A percentile compares a stretch with the other conserved stretches of the same genome.
Conservation (phyloP, 106 monocot genomes). For the Acorus gramineus region DNA sequence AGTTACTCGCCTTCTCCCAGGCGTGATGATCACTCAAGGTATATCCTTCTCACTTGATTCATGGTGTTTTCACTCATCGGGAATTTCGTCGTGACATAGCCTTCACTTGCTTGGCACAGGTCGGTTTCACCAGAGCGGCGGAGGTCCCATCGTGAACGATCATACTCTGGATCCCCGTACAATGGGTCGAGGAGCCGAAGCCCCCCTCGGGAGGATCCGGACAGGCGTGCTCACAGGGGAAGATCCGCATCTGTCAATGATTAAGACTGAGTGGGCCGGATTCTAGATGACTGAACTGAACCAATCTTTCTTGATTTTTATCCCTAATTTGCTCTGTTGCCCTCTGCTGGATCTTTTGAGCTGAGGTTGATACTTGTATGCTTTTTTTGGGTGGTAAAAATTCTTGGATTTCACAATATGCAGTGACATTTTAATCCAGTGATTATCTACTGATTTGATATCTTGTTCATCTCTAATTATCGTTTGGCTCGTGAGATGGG, state of each 20-base stretch:
- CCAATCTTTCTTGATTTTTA: too few relatives aligned
- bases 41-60: not conserved
- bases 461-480: too few relatives aligned
- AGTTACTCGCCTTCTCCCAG: conserved; percentile 25
- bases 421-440: too few relatives aligned
- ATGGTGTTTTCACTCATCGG: not conserved
- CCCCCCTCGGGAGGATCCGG: conserved; percentile 12
- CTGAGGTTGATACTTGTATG: too few relatives aligned
- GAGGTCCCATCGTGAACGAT: conserved; percentile 1
- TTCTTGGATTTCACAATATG: too few relatives aligned
- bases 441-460: too few relatives aligned
- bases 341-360: too few relatives aligned
- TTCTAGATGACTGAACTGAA: too few relatives aligned
- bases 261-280: not conserved
- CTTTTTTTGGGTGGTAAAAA: too few relatives aligned
- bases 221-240: conserved; percentile 11
- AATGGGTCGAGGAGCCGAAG: conserved; percentile 45
- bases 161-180: conserved; percentile 17
- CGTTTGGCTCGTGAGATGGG: too few relatives aligned
- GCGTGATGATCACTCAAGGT: conserved; percentile 8
- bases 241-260: conserved; percentile 25
- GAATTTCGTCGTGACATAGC: too few relatives aligned
- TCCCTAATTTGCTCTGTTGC: too few relatives aligned
- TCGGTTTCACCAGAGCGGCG: conserved; percentile 16
- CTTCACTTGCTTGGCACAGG: conserved; percentile 8